A percentile compares a stretch with the other conserved stretches of the same genome.
These are phyloP conservation scores for Pythium sukuiense DNA, from an alignment of 352 stramenopile genomes.

Conservation along the genomic window DNA sequence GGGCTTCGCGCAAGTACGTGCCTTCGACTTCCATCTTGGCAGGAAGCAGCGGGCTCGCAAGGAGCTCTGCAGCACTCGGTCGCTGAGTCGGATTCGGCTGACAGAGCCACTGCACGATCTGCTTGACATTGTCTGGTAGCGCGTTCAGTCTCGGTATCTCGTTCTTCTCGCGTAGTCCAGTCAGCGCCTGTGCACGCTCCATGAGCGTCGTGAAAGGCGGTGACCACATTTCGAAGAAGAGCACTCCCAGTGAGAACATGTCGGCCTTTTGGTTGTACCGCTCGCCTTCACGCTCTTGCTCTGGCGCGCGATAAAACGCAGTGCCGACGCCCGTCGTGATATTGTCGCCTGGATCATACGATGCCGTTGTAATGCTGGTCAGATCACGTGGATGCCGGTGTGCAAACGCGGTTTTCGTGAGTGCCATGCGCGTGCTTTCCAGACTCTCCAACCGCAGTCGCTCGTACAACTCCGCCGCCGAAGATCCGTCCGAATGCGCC, in stretches of 20 bases:
- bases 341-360: constrained; percentile 42
- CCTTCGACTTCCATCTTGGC: constrained; percentile 85
- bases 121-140: constrained; percentile 82
- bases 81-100: constrained; percentile 69
- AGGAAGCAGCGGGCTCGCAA: constrained; percentile 66
- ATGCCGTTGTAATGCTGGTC: constrained; percentile 61
- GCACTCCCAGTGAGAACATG: constrained; percentile 94
- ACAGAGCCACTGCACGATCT: constrained; percentile 88
- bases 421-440: constrained; percentile 55
- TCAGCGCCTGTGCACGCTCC: constrained; percentile 84
- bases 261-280: constrained; percentile 92
- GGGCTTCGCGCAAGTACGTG: constrained; percentile 77
- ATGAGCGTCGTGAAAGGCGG: constrained; percentile 90
- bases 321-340: constrained; percentile 96
- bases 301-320: constrained; percentile 94
- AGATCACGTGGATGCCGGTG: constrained; percentile 22
- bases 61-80: constrained; percentile 69
- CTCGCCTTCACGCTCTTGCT: constrained; percentile 89
- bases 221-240: constrained; percentile 96
- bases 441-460: constrained; percentile 67
- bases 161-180: constrained; percentile 69
- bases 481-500: constrained; percentile 59
- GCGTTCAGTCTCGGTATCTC: constrained; percentile 49
- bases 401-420: constrained; percentile 1
- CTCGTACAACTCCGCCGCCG: constrained; percentile 69